A percentile compares a stretch with the other conserved stretches of the same genome.
Conservation (phyloP, 495 filamentous ascomycete species). For the Evansstolkia leycettana region DNA sequence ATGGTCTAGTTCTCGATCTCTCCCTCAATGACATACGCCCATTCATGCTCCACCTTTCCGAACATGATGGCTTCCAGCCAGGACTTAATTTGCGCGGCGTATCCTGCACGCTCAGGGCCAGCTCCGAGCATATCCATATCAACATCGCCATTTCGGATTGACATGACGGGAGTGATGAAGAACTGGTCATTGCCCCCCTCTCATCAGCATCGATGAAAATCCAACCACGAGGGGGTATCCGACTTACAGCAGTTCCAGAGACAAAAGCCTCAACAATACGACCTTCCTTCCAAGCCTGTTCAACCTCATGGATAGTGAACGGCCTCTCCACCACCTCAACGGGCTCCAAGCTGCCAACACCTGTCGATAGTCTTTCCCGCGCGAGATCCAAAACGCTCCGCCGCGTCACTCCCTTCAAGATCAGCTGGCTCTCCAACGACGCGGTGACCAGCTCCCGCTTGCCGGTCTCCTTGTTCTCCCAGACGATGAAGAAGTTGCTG, state of each 20-base stretch:
- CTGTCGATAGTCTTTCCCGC: slow-evolving; percentile 39
- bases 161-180: slow-evolving; percentile 66
- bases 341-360: slow-evolving; percentile 32
- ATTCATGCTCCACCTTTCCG: slow-evolving; percentile 66
- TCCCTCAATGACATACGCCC: slow-evolving; percentile 65
- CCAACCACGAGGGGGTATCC: neutral
- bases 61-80: slow-evolving; percentile 83
- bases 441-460: slow-evolving; percentile 70
- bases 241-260: slow-evolving; percentile 70
- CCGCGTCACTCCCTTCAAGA: slow-evolving; percentile 76
- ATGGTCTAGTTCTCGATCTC: slow-evolving; percentile 22
- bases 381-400: slow-evolving; percentile 64
- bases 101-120: slow-evolving; percentile 47
- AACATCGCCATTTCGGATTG: slow-evolving; percentile 58
- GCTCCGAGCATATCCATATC: slow-evolving; percentile 55
- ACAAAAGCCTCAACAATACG: slow-evolving; percentile 76
- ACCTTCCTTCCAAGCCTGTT: slow-evolving; percentile 60
- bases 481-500: slow-evolving; percentile 82
- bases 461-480: slow-evolving; percentile 52
- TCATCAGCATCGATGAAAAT: neutral
- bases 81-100: slow-evolving; percentile 57
- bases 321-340: slow-evolving; percentile 66
- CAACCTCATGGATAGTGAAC: slow-evolving; percentile 70
- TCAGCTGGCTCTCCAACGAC: slow-evolving; percentile 65
- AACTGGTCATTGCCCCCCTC: slow-evolving; percentile 31